phyloP scores from a whole-genome alignment of 352 stramenopile genomes.

The Phytophthora pluvialis region DNA sequence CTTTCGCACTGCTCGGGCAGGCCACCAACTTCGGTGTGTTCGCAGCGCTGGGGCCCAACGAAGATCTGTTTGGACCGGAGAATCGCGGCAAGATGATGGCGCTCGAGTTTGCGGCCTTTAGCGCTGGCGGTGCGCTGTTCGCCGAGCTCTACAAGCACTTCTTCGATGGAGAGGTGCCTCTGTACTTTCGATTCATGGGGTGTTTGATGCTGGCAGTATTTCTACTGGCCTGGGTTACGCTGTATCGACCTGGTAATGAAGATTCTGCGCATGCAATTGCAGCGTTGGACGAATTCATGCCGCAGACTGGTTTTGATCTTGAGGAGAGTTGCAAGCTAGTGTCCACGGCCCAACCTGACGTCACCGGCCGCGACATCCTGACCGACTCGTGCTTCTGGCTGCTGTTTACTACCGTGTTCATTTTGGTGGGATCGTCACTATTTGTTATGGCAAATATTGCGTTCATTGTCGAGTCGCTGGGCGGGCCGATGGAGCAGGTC shows the following conservation, averaged over 20 bases:
- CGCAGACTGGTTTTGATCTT: conserved; percentile 14
- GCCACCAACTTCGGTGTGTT: conserved; percentile 77
- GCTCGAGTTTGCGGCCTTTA: conserved; percentile 69
- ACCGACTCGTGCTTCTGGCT: conserved; percentile 66
- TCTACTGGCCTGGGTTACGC: conserved; percentile 55
- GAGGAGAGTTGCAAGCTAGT: conserved; percentile 12
- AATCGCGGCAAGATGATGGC: conserved; percentile 81
- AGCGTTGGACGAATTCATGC: conserved; percentile 56
- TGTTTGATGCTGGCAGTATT: conserved; percentile 59
- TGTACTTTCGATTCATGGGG: conserved; percentile 79
- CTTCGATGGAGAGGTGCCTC: conserved; percentile 57
- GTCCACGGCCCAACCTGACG: conserved; percentile 33
- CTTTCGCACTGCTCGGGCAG: conserved; percentile 65
- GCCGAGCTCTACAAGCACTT: conserved; percentile 66
- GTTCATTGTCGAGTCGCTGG: conserved; percentile 76
- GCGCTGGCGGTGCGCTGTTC: conserved; percentile 72
- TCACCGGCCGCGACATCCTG: conserved; percentile 61
- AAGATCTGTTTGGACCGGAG: conserved; percentile 68
- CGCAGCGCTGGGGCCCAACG: conserved; percentile 71
- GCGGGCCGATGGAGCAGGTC: conserved; percentile 55
- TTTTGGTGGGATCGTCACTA: conserved; percentile 71
- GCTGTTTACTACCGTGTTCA: conserved; percentile 73
- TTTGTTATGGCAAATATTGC: conserved; percentile 86
- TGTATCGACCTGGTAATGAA: conserved; percentile 42
- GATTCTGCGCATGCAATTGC: conserved; percentile 14